A percentile compares a stretch with the other conserved stretches of the same genome.
Conservation (phyloP, 345 rosid genomes). For the Geranium rotundifolium region DNA sequence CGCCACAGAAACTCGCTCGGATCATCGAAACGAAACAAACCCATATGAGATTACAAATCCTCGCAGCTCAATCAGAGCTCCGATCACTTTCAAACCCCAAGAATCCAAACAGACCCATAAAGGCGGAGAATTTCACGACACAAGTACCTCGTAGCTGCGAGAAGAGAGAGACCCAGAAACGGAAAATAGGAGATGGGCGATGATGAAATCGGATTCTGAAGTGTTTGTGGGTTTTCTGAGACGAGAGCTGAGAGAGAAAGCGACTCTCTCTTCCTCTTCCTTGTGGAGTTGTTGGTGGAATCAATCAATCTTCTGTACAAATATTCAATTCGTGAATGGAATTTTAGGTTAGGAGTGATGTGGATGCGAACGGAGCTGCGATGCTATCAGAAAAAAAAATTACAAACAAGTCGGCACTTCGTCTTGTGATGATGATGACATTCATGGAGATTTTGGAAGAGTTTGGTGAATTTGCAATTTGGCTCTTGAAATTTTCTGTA, state of each 20-base stretch:
- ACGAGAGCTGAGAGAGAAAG: conserved; percentile 21
- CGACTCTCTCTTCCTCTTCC: conserved; percentile 7
- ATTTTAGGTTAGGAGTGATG: background rate
- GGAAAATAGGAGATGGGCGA: conserved; percentile 7
- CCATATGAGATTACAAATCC: background rate
- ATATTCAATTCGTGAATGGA: background rate
- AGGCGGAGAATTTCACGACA: too few relatives aligned
- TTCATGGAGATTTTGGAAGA: too few relatives aligned
- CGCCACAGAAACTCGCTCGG: background rate
- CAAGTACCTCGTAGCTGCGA: too few relatives aligned
- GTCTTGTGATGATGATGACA: background rate
- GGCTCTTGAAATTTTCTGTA: too few relatives aligned
- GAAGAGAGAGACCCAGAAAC: background rate
- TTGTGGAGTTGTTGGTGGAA: conserved; percentile 12
- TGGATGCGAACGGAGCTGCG: background rate
- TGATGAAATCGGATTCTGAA: conserved; percentile 6
- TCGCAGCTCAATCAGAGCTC: background rate
- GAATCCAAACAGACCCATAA: too few relatives aligned
- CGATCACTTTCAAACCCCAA: too few relatives aligned
- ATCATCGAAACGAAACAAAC: background rate
- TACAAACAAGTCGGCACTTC: background rate
- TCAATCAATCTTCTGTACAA: too few relatives aligned
- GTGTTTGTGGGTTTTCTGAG: conserved; percentile 9
- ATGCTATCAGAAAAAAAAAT: too few relatives aligned
- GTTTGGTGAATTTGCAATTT: too few relatives aligned